phyloP scores from a whole-genome alignment of 1,284 basidiomycete species.

The Pseudozyma thailandica region DNA sequence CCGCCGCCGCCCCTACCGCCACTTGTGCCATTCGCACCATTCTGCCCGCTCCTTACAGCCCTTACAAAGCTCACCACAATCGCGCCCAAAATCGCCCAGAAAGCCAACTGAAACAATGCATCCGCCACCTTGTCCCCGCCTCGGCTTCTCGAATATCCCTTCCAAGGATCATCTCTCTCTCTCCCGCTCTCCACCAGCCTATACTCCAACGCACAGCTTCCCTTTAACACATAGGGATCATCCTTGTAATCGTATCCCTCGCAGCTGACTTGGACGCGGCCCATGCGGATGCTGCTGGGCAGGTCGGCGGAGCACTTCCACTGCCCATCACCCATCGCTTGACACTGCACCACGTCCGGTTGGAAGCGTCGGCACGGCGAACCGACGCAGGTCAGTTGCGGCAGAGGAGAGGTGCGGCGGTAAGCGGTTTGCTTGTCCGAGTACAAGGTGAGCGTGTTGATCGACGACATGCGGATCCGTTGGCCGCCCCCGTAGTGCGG shows the following conservation, averaged over 20 bases:
- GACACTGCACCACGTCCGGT: slow-evolving; percentile 87
- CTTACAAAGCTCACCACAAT: slow-evolving; percentile 37
- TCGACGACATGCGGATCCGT: slow-evolving; percentile 61
- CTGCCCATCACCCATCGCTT: slow-evolving; percentile 76
- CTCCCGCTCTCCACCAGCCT: slow-evolving; percentile 33
- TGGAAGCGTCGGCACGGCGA: slow-evolving; percentile 79
- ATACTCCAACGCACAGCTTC: slow-evolving; percentile 49
- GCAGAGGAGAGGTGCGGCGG: slow-evolving; percentile 76
- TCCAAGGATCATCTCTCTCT: slow-evolving; percentile 22
- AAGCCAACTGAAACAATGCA: slow-evolving; percentile 73
- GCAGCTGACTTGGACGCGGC: slow-evolving; percentile 83
- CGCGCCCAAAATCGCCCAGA: slow-evolving; percentile 69
- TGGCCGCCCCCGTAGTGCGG: slow-evolving; percentile 36
- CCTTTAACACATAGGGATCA: slow-evolving; percentile 82
- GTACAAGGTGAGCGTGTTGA: slow-evolving; percentile 83
- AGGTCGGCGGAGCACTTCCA: slow-evolving; percentile 84
- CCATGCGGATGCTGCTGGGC: slow-evolving; percentile 81
- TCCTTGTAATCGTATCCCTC: slow-evolving; percentile 86
- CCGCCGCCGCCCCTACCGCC: slow-evolving; percentile 69
- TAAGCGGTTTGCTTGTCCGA: slow-evolving; percentile 75
- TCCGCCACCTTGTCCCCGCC: slow-evolving; percentile 56
- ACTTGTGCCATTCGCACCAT: slow-evolving; percentile 1
- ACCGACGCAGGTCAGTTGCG: slow-evolving; percentile 84
- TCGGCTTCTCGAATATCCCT: not conserved
- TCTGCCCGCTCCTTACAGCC: slow-evolving; percentile 13